A percentile compares a stretch with the other conserved stretches of the same genome.
Evolutionary conservation across 148 eudicot genomes (phyloP).

Genomic region (Amaranthus palmeri): DNA sequence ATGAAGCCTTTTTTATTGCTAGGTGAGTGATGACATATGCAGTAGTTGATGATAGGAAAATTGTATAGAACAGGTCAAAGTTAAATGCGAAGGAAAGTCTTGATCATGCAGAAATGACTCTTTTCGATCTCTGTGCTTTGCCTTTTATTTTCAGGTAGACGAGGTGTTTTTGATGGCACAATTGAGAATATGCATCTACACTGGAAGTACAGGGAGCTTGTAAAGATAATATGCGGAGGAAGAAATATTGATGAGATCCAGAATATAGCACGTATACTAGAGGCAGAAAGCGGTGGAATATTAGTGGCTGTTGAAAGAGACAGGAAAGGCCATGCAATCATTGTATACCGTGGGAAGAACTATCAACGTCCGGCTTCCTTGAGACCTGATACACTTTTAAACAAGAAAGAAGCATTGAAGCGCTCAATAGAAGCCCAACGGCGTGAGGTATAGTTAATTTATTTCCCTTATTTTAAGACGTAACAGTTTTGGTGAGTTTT

Average conservation of each 20-base stretch:
- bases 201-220: conserved; percentile 98
- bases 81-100: not conserved
- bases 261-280: conserved; percentile 55
- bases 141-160: conserved; percentile 60
- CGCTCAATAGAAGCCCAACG: conserved; percentile 83
- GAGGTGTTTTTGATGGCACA: conserved; percentile 98
- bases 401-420: conserved; percentile 82
- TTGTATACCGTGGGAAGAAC: conserved; percentile 94
- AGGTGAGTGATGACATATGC: conserved; percentile 44
- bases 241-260: conserved; percentile 64
- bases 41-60: not conserved
- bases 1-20: conserved; percentile 87
- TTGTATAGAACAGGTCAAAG: not conserved
- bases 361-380: conserved; percentile 72
- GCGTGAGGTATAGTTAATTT: conserved; percentile 45
- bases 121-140: not conserved
- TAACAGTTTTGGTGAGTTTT: not conserved
- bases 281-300: conserved; percentile 95
- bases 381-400: conserved; percentile 79
- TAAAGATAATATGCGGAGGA: conserved; percentile 77
- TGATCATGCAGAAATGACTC: not conserved
- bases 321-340: conserved; percentile 74
- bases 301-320: conserved; percentile 78
- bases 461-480: not conserved
- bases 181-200: conserved; percentile 99